Evolutionary conservation across 441 rosid species (phyloP).

Genomic region (Gossypium schwendimanii): DNA sequence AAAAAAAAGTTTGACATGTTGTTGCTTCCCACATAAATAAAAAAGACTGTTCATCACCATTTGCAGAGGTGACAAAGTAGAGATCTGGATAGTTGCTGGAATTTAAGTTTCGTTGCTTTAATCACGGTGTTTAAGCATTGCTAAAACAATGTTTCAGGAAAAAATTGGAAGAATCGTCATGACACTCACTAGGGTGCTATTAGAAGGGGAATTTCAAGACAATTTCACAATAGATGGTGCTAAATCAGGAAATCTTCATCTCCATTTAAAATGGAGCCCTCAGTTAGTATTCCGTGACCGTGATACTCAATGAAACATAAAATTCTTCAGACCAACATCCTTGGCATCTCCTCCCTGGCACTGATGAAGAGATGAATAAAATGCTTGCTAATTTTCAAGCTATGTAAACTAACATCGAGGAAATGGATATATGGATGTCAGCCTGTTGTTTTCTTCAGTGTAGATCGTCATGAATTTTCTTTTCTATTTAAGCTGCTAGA

Average conservation of each 20-base stretch:
- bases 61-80: not conserved
- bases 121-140: not conserved
- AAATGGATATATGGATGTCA: not conserved
- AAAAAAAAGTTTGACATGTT: not conserved
- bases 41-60: not conserved
- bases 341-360: not conserved
- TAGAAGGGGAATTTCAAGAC: slow-evolving; percentile 76
- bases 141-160: slow-evolving; percentile 33
- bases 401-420: not conserved
- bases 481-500: not conserved
- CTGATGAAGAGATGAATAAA: not conserved
- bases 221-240: slow-evolving; percentile 49
- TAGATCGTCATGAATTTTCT: not conserved
- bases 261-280: slow-evolving; percentile 76
- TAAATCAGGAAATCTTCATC: slow-evolving; percentile 51
- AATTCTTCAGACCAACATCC: not conserved
- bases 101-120: not conserved
- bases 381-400: not conserved
- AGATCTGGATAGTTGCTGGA: not conserved
- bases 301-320: slow-evolving; percentile 7
- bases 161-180: slow-evolving; percentile 78
- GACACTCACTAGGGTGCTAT: slow-evolving; percentile 75
- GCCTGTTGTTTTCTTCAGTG: not conserved
- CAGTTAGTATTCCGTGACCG: slow-evolving; percentile 55
- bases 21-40: not conserved